Base-by-base conservation (phyloP, 163 green algal genomes). In the Scenedesmus sp. region DNA sequence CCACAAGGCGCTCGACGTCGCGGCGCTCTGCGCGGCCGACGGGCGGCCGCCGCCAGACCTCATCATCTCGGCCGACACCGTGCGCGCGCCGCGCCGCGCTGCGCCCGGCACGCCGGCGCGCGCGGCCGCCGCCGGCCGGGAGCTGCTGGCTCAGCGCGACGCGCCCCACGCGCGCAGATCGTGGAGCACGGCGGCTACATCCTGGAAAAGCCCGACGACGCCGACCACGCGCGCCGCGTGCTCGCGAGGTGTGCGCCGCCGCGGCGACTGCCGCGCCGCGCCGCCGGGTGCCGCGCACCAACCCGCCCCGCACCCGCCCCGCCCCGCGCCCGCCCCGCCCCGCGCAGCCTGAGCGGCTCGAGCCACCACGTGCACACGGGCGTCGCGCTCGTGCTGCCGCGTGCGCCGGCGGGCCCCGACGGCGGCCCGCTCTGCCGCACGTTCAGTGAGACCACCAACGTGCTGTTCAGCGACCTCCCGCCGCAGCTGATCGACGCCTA, bases 51-150 rank as follows among this genome's bases (percentile, higher is more conserved):
- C 53, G 39, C 64, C 69, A 18, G 84, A 91, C 70, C 75, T 97
- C 0, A 82, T 97, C 63, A 96, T 98, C 4, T 85, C 80, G 0
- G 91, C 94, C n/a, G 94, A 98, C 82, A 98, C 94, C 42, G 92
- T 96, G 56, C 58, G 79, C 39, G 39, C 10, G 39, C 39, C 10
- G 39, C 10, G 39, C 7, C 39, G 39, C 39, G 39, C 10, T 47
- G n/a, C n/a, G n/a, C n/a, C n/a, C n/a, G n/a, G n/a, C n/a, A n/a
- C n/a, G n/a, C n/a, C n/a, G n/a, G n/a, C n/a, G n/a, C n/a, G n/a
- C n/a, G n/a, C n/a, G n/a, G n/a, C n/a, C n/a, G n/a, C n/a, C n/a
- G n/a, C n/a, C n/a, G n/a, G n/a, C n/a, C n/a, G n/a, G n/a, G n/a
- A n/a, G n/a, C n/a, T n/a, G 6, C 39, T 47, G 7, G 39, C 6